These are phyloP conservation scores for Acanthamoeba quina DNA, from an alignment of 208 protist species.

Conservation along the genomic window DNA sequence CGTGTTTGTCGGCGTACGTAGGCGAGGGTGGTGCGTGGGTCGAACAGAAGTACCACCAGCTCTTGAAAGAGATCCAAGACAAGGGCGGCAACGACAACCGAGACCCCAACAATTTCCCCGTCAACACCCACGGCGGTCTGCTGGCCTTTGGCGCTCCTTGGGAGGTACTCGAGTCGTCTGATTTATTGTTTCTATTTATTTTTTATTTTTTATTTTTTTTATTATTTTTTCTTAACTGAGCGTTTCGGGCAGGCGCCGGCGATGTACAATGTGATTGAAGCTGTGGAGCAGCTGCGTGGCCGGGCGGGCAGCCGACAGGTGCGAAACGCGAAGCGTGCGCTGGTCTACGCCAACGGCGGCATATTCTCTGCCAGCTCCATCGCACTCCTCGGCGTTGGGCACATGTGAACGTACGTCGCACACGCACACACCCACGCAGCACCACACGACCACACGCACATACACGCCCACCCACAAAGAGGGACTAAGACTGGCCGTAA, in stretches of 20 bases:
- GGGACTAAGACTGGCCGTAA: too few relatives aligned
- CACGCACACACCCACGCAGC: too few relatives aligned
- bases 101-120: conserved; percentile 83
- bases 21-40: conserved; percentile 88
- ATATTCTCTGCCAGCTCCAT: conserved; percentile 92
- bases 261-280: conserved; percentile 91
- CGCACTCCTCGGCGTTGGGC: conserved; percentile 89
- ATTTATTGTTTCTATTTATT: background rate
- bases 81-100: conserved; percentile 70
- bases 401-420: background rate
- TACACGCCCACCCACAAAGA: too few relatives aligned
- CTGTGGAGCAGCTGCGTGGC: conserved; percentile 86
- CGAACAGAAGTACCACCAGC: conserved; percentile 84
- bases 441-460: too few relatives aligned
- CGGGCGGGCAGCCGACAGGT: conserved; percentile 87
- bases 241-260: conserved; percentile 76
- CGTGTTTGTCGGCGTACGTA: background rate
- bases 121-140: conserved; percentile 92
- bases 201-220: too few relatives aligned
- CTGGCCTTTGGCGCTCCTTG: conserved; percentile 91
- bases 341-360: conserved; percentile 94
- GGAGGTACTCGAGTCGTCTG: conserved; percentile 80
- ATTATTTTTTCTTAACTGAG: background rate
- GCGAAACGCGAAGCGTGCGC: conserved; percentile 85
- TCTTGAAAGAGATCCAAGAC: conserved; percentile 76